Evolutionary conservation across 2,329 filamentous ascomycete genomes (phyloP).

Genomic region (Aspergillus bombycis): DNA sequence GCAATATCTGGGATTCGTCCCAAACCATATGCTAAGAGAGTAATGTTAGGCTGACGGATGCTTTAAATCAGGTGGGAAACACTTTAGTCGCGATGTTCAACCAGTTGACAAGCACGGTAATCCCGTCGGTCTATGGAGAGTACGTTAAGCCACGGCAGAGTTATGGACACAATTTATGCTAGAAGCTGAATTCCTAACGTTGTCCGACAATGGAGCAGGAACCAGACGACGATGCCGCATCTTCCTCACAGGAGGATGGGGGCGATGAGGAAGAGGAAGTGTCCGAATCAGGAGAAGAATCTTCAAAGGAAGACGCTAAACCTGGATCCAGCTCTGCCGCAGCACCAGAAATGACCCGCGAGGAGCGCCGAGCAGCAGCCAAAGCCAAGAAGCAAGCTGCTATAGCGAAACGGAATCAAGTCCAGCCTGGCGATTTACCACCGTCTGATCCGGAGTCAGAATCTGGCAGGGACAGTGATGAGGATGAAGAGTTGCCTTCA

Average conservation of each 20-base stretch:
- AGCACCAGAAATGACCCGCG: constrained; percentile 68
- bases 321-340: constrained; percentile 50
- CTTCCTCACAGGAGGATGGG: constrained; percentile 37
- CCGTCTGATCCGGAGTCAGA: constrained; percentile 64
- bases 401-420: constrained; percentile 73
- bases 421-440: constrained; percentile 83
- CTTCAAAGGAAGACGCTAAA: constrained; percentile 54
- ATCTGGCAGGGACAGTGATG: constrained; percentile 39
- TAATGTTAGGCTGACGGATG: constrained; percentile 1
- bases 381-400: constrained; percentile 92
- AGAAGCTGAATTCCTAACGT: neutral
- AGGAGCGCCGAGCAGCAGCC: constrained; percentile 83
- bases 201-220: constrained; percentile 31
- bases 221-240: constrained; percentile 36
- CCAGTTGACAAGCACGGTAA: constrained; percentile 89
- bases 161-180: neutral
- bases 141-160: constrained; percentile 43
- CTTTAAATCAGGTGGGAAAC: constrained; percentile 73
- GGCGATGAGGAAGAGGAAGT: constrained; percentile 48
- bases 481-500: constrained; percentile 59
- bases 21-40: neutral
- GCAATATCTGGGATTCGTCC: neutral
- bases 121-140: constrained; percentile 83
- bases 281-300: constrained; percentile 53
- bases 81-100: constrained; percentile 89